These are phyloP conservation scores for Alternaria sp. DNA, from an alignment of 2,329 filamentous ascomycete genomes.

Conservation along the genomic window DNA sequence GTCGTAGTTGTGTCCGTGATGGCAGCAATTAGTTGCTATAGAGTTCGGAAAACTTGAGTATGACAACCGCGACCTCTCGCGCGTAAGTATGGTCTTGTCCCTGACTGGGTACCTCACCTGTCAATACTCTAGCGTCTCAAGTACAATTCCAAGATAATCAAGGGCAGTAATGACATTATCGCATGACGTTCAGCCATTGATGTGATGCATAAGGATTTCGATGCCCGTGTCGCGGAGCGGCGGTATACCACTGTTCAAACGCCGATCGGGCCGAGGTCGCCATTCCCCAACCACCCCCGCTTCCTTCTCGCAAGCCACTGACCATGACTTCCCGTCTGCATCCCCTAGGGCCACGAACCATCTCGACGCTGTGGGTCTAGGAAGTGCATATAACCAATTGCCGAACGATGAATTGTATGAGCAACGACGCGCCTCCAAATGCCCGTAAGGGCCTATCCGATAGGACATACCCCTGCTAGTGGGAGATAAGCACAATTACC, in stretches of 20 bases:
- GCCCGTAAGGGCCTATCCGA: neutral
- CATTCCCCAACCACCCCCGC: neutral
- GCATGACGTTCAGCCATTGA: neutral
- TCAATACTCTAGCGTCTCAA: neutral
- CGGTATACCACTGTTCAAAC: neutral
- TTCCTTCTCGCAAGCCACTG: neutral
- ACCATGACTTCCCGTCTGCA: neutral
- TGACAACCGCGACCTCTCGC: neutral
- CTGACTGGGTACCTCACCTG: neutral
- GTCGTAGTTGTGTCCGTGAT: neutral
- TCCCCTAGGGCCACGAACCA: neutral
- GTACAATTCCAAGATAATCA: neutral
- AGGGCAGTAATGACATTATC: neutral
- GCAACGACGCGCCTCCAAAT: neutral
- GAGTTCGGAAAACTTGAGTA: too few relatives aligned
- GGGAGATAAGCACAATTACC: neutral
- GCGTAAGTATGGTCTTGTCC: neutral
- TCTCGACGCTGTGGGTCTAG: neutral
- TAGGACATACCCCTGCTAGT: neutral
- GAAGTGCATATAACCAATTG: neutral
- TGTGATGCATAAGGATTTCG: neutral
- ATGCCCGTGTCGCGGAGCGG: too few relatives aligned
- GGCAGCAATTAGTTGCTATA: neutral
- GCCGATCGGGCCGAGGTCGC: neutral
- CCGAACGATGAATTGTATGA: neutral